These are phyloP conservation scores for Achlya hypogyna DNA, from an alignment of 352 stramenopile genomes.

Conservation along the genomic window DNA sequence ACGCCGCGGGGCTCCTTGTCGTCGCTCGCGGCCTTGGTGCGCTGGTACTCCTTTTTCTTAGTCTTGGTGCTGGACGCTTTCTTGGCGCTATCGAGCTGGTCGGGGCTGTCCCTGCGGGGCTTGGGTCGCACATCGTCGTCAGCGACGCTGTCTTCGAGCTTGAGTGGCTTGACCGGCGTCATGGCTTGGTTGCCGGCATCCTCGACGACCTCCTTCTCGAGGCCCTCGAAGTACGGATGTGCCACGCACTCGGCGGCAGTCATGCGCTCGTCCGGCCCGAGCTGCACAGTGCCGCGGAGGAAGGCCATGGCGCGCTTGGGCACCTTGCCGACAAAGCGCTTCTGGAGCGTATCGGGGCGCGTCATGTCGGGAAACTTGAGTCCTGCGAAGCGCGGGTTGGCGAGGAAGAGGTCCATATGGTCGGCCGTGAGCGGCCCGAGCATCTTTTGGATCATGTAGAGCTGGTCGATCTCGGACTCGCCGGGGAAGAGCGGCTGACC, in stretches of 20 bases:
- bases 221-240: constrained; percentile 84
- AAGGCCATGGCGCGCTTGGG: constrained; percentile 79
- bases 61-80: not conserved
- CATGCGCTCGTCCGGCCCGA: constrained; percentile 68
- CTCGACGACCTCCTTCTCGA: constrained; percentile 24
- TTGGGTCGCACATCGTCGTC: not conserved
- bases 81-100: not conserved
- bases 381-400: constrained; percentile 86
- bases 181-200: constrained; percentile 12
- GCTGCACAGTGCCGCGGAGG: constrained; percentile 61
- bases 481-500: constrained; percentile 83
- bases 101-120: constrained; percentile 8
- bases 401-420: constrained; percentile 88
- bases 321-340: constrained; percentile 83
- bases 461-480: constrained; percentile 37
- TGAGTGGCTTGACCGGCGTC: not conserved
- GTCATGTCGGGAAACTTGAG: constrained; percentile 91
- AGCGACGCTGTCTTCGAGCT: not conserved
- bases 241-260: constrained; percentile 67
- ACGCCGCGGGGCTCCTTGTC: constrained; percentile 1
- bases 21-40: not conserved
- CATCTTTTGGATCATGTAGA: constrained; percentile 34
- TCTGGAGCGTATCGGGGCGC: constrained; percentile 85
- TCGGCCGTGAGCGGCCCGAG: constrained; percentile 71
- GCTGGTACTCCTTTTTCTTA: not conserved